A percentile compares a stretch with the other conserved stretches of the same genome.
phyloP scores from a whole-genome alignment of 176 grass and related monocot genomes.

The Avena insularis region DNA sequence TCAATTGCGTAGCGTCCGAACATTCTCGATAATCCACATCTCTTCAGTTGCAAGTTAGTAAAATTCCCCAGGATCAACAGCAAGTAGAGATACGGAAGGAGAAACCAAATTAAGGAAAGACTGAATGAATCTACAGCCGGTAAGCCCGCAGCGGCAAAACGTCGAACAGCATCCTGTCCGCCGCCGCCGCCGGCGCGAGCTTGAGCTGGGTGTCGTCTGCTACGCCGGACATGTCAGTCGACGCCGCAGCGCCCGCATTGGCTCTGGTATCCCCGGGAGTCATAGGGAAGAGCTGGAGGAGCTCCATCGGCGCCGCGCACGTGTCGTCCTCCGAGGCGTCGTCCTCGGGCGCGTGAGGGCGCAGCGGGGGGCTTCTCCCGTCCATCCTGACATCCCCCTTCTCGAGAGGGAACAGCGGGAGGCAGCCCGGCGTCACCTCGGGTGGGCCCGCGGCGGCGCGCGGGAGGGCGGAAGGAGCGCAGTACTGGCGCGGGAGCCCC shows the following conservation, averaged over 20 bases:
- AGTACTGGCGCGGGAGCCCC: neutral
- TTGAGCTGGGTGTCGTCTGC: neutral
- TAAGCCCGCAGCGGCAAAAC: slow-evolving; percentile 19
- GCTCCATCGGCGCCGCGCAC: neutral
- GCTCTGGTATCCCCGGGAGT: neutral
- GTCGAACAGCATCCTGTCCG: neutral
- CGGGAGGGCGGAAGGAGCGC: neutral
- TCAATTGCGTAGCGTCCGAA: neutral
- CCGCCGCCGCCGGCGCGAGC: slow-evolving; percentile 13
- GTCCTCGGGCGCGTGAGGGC: neutral
- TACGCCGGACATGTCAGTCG: slow-evolving; percentile 8
- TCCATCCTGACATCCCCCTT: neutral
- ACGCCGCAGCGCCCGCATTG: neutral
- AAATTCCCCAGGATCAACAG: neutral
- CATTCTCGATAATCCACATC: neutral
- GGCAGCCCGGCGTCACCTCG: neutral
- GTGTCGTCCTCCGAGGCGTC: neutral
- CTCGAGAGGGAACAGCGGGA: slow-evolving; percentile 14
- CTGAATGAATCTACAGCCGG: slow-evolving; percentile 18
- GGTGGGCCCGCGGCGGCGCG: neutral
- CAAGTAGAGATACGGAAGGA: neutral
- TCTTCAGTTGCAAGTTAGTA: neutral
- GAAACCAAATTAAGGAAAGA: neutral
- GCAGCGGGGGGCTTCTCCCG: neutral
- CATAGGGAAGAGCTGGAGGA: slow-evolving; percentile 21